phyloP scores from a whole-genome alignment of 1,284 basidiomycete species.

The Schizophyllum amplum region DNA sequence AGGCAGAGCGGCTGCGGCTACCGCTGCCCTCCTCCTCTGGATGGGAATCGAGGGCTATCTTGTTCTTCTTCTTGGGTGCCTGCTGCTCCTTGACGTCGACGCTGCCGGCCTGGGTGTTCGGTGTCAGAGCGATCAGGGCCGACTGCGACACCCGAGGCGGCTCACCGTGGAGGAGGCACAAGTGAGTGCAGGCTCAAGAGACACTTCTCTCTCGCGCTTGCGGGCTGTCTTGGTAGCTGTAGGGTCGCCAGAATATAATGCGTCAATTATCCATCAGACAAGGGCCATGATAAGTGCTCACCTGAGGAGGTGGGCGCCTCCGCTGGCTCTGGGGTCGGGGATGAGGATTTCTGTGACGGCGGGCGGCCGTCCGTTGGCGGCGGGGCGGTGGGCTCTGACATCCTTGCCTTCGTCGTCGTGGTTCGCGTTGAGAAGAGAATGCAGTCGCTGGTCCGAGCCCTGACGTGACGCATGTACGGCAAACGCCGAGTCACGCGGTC shows the following conservation, averaged over 20 bases:
- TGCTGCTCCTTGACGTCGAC: slow-evolving; percentile 29
- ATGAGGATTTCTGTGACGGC: neutral
- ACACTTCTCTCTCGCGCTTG: neutral
- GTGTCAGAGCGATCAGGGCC: neutral
- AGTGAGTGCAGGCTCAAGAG: neutral
- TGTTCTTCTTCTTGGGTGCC: slow-evolving; percentile 67
- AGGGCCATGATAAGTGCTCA: neutral
- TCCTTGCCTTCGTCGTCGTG: neutral
- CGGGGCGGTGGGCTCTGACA: neutral
- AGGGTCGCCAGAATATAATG: neutral
- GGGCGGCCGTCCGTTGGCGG: neutral
- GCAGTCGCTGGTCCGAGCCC: neutral
- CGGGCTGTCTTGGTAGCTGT: neutral
- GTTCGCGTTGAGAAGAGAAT: neutral
- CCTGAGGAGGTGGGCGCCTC: neutral
- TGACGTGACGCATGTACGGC: neutral
- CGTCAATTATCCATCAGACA: no score
- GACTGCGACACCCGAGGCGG: no score
- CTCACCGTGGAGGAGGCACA: neutral
- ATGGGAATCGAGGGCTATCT: slow-evolving; percentile 49
- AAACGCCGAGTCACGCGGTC: neutral
- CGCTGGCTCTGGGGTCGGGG: neutral
- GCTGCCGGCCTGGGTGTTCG: neutral
- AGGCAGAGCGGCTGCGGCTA: slow-evolving; percentile 23
- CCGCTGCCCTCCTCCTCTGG: slow-evolving; percentile 50